A percentile compares a stretch with the other conserved stretches of the same genome.
phyloP scores from a whole-genome alignment of 179 eudicot species.

The Kewa caespitosa region DNA sequence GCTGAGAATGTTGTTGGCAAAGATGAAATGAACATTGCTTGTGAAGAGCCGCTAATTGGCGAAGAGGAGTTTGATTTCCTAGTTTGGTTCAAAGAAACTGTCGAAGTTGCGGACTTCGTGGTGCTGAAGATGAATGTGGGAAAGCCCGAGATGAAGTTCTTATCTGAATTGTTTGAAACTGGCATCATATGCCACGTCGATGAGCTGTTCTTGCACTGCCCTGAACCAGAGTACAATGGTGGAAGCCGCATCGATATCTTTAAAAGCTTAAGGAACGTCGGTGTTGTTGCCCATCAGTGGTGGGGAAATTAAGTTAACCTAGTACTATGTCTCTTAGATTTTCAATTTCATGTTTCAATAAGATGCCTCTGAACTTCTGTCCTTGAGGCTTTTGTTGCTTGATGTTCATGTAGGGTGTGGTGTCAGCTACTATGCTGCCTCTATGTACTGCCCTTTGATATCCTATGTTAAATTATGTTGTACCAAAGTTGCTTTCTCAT shows the following conservation, averaged over 20 bases:
- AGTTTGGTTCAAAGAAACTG: conserved; percentile 68
- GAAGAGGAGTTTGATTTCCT: conserved; percentile 71
- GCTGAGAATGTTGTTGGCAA: conserved; percentile 32
- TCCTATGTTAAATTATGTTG: too few relatives aligned
- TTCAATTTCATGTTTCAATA: conserved; percentile 23
- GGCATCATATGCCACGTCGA: conserved; percentile 72
- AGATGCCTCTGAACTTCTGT: conserved; percentile 21
- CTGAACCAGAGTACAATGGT: conserved; percentile 36
- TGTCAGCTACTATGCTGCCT: not conserved
- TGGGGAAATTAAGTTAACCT: conserved; percentile 40
- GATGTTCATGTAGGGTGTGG: conserved; percentile 16
- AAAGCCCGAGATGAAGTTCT: conserved; percentile 50
- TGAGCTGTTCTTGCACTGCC: conserved; percentile 69
- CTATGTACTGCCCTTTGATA: too few relatives aligned
- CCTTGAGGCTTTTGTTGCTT: conserved; percentile 23
- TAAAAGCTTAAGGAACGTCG: conserved; percentile 54
- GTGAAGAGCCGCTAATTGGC: conserved; percentile 43
- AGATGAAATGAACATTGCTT: conserved; percentile 45
- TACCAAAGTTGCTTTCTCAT: too few relatives aligned
- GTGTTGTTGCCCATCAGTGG: conserved; percentile 81
- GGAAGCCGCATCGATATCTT: conserved; percentile 46
- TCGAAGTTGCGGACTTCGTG: conserved; percentile 58
- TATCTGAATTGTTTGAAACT: conserved; percentile 59
- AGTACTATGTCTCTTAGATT: not conserved
- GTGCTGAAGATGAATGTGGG: conserved; percentile 72